Percentiles rank a stretch among this genome's conserved stretches.
Evolutionary conservation across 345 rosid species (phyloP).

Genomic region (Rhodamnia rubescens): DNA sequence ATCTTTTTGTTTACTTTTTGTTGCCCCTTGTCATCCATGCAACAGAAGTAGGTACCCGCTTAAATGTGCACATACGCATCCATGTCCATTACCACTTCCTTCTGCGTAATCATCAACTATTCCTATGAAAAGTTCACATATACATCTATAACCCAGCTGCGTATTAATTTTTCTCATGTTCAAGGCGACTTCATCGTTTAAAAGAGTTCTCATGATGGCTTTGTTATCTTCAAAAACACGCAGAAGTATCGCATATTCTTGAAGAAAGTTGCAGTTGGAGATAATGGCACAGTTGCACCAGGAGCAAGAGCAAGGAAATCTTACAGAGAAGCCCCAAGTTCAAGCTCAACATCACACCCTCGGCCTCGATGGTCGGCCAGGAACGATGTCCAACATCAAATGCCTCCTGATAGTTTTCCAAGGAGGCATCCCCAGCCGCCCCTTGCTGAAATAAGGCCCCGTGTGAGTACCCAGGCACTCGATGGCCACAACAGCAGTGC

Average conservation of each 20-base stretch:
- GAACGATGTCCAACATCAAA: neutral
- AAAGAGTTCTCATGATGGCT: neutral
- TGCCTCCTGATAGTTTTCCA: neutral
- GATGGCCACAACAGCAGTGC: neutral
- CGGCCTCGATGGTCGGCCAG: neutral
- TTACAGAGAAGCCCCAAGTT: neutral
- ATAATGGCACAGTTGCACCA: neutral
- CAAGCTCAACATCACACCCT: neutral
- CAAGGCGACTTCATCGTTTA: neutral
- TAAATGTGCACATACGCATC: neutral
- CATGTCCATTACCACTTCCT: neutral
- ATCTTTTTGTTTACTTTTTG: neutral
- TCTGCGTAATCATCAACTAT: neutral
- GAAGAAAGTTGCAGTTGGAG: neutral
- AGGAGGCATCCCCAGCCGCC: neutral
- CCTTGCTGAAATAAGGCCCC: neutral
- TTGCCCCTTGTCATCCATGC: neutral
- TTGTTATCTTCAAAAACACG: neutral
- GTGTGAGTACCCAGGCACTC: neutral
- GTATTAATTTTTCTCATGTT: neutral
- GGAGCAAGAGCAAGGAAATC: neutral
- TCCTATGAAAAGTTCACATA: neutral
- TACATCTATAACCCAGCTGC: neutral
- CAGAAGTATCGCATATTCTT: conserved; percentile 9
- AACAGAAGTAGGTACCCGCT: neutral